Conservation (phyloP, 192 early-diverging fungal species). For the Backusella australiensis region DNA sequence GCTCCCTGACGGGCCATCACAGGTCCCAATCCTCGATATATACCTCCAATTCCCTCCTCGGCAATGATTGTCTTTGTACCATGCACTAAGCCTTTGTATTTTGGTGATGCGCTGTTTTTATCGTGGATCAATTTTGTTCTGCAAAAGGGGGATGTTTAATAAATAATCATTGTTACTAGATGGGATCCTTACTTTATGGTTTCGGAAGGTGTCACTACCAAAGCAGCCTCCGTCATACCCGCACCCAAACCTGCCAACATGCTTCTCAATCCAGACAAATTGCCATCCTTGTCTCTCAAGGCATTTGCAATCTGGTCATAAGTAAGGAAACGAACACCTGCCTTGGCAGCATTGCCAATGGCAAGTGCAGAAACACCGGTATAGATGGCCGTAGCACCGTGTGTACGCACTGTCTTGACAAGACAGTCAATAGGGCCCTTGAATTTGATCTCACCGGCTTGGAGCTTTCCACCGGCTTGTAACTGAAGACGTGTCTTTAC, state of each 20-base stretch:
- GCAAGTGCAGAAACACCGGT: constrained; percentile 87
- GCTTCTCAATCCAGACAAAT: constrained; percentile 61
- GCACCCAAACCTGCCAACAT: constrained; percentile 84
- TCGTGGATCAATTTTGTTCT: constrained; percentile 96
- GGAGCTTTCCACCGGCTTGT: constrained; percentile 52
- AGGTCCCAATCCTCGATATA: constrained; percentile 88
- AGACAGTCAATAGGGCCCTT: constrained; percentile 83
- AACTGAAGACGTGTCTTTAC: constrained; percentile 97
- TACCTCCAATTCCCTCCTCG: constrained; percentile 72
- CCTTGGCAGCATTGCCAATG: constrained; percentile 89
- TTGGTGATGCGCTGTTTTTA: constrained; percentile 65
- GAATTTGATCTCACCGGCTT: constrained; percentile 47
- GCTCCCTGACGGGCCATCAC: constrained; percentile 96
- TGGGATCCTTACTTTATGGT: constrained; percentile 76
- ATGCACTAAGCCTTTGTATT: constrained; percentile 79
- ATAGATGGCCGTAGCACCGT: constrained; percentile 81
- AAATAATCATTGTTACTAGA: not conserved
- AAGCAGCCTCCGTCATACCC: constrained; percentile 82
- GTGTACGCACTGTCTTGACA: constrained; percentile 62
- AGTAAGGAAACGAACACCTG: constrained; percentile 88
- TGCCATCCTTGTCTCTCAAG: constrained; percentile 71
- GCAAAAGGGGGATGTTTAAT: not conserved
- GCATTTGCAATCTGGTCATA: constrained; percentile 81
- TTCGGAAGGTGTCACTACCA: constrained; percentile 92
- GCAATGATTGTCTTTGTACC: constrained; percentile 63